phyloP scores from a whole-genome alignment of 768 basidiomycete genomes.

The Filobasidium wieringae region DNA sequence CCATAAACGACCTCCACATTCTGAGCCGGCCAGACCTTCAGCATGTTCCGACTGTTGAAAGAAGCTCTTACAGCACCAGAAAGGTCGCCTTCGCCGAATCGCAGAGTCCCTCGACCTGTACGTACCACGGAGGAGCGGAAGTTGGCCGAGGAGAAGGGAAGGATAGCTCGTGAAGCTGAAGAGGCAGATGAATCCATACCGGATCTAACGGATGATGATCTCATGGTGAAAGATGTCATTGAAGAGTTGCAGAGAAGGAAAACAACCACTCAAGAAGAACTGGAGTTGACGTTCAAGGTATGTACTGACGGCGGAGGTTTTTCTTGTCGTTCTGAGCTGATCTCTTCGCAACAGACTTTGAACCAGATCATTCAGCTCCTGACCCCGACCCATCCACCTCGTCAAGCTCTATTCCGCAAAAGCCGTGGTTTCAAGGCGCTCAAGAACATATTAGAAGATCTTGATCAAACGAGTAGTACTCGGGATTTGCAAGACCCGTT shows the following conservation, averaged over 20 bases:
- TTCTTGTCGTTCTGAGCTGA: not conserved
- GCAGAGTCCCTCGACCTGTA: not conserved
- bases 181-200: not conserved
- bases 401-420: not conserved
- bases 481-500: not conserved
- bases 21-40: not conserved
- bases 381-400: not conserved
- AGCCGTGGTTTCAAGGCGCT: not conserved
- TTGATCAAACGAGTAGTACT: not conserved
- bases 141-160: slow-evolving; percentile 1
- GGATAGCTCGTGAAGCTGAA: not conserved
- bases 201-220: not conserved
- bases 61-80: slow-evolving; percentile 29
- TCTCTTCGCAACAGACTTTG: not conserved
- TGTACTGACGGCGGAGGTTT: not conserved
- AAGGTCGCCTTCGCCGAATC: slow-evolving; percentile 19
- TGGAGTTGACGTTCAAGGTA: not conserved
- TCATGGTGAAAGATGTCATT: not conserved
- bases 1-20: not conserved
- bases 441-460: not conserved
- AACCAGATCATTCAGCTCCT: not conserved
- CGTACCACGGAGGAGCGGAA: not conserved
- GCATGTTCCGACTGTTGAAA: slow-evolving; percentile 36
- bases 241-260: not conserved
- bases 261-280: not conserved